Evolutionary conservation across 768 basidiomycete genomes (phyloP), one percentile per base, ranked within the genome.

Genomic region (Lactarius indigo): DNA sequence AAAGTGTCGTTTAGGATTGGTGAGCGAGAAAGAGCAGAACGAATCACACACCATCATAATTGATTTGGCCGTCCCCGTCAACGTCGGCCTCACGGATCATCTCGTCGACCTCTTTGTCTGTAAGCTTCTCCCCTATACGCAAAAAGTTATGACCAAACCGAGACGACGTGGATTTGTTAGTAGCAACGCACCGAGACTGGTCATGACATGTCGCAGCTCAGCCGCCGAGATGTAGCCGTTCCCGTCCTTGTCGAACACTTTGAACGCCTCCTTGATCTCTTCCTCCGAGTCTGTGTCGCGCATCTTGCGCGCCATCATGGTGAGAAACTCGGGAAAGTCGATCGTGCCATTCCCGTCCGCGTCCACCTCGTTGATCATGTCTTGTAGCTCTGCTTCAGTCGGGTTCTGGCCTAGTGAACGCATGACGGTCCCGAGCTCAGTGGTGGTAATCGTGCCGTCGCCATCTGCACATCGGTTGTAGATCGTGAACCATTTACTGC

Each of bases 21-120:
- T 39, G 42, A 26, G 61, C 23, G 33, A 68, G 26, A 70, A 54
- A 18, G 3, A 37, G 23, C 26, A 9, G 70, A 3, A 42, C 55
- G 30, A 31, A 31, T 26, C 1, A 73, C 84, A 64, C 66, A 89
- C 90, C 90, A 2, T 91, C 87, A 75, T 91, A 94, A 78, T 92
- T 90, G 79, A 92, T 91, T 79, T 93, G 91, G n/a, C 93, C 93
- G 76, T 94, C 92, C 60, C 95, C 94, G 74, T 97, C 93, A 59
- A 93, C 84, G 75, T 97, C 94, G 64, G 94, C 95, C 79, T 97
- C 95, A 63, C 94, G 88, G 75, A 97, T 97, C 94, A 97, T 96
- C 82, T 96, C 94, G 68, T 93, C 91, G 69, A 96, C 93, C 78
- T 96, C 94, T 9, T 74, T 82, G 70, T 95, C 93, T 15, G 91